Evolutionary conservation across 1,284 basidiomycete genomes (phyloP).

Genomic region (Porogramme epimiltina): DNA sequence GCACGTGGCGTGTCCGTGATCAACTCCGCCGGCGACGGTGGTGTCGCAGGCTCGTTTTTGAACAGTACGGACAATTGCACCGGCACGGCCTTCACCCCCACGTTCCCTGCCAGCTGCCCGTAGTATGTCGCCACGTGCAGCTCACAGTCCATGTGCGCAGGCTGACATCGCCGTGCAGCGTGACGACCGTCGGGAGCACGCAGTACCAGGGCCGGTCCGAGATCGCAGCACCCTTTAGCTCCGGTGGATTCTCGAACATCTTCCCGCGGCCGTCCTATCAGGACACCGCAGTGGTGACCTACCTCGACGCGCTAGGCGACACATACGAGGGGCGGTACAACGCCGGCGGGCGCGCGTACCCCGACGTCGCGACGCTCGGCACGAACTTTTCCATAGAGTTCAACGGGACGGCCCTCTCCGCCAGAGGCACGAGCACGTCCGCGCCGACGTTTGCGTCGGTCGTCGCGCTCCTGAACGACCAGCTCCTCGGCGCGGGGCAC

Average conservation of each 20-base stretch:
- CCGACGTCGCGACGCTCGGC: conserved; percentile 21
- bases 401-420: conserved; percentile 44
- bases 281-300: conserved; percentile 32
- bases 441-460: conserved; percentile 55
- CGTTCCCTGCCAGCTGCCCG: conserved; percentile 65
- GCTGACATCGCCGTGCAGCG: conserved; percentile 37
- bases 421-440: conserved; percentile 35
- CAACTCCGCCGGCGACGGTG: conserved; percentile 64
- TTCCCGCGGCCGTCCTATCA: conserved; percentile 43
- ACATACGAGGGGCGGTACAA: conserved; percentile 51
- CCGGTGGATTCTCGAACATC: conserved; percentile 48
- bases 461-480: conserved; percentile 64
- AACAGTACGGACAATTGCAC: conserved; percentile 42
- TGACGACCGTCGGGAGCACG: conserved; percentile 62
- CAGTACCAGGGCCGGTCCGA: conserved; percentile 45
- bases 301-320: conserved; percentile 11
- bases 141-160: background rate
- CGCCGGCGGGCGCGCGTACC: conserved; percentile 33
- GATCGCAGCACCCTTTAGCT: conserved; percentile 41
- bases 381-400: conserved; percentile 54
- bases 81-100: conserved; percentile 56
- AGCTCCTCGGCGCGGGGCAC: conserved; percentile 43
- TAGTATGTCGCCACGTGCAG: conserved; percentile 23
- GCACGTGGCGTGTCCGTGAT: conserved; percentile 59
- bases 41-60: conserved; percentile 55